phyloP scores from a whole-genome alignment of 2,329 filamentous ascomycete genomes.

The Venturia oleaginea region DNA sequence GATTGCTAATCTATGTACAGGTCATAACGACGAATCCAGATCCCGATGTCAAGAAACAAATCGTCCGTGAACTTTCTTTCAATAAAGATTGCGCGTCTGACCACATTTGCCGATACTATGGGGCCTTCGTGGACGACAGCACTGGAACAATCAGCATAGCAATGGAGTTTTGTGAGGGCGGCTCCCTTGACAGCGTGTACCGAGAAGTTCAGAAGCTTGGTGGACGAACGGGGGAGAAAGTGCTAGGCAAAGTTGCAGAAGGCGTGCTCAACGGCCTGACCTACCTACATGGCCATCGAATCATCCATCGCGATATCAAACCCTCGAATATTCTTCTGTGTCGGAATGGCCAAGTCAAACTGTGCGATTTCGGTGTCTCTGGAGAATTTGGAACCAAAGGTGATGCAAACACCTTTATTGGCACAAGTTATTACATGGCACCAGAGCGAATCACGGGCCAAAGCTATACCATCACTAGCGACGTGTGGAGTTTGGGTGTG shows the following conservation, averaged over 20 bases:
- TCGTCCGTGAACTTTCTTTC: conserved; percentile 89
- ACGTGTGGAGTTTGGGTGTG: conserved; percentile 96
- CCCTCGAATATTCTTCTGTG: conserved; percentile 94
- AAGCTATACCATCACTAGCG: conserved; percentile 95
- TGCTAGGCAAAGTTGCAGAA: conserved; percentile 92
- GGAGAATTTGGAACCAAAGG: conserved; percentile 98
- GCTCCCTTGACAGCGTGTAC: conserved; percentile 93
- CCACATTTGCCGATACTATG: conserved; percentile 96
- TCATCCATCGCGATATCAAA: conserved; percentile 98
- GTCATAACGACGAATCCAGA: conserved; percentile 98
- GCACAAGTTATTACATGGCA: conserved; percentile 98
- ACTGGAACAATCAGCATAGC: conserved; percentile 95
- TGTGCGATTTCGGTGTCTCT: conserved; percentile 96
- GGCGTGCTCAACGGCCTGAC: conserved; percentile 89
- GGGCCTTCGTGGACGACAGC: conserved; percentile 91
- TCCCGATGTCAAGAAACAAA: conserved; percentile 96
- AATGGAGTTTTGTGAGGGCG: conserved; percentile 98
- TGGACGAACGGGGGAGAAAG: conserved; percentile 91
- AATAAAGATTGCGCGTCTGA: conserved; percentile 96
- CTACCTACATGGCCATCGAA: conserved; percentile 90
- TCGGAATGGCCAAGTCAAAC: conserved; percentile 85
- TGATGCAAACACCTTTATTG: conserved; percentile 97
- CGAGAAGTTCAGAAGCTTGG: conserved; percentile 93
- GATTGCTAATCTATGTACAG: conserved; percentile 37
- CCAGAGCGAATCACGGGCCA: conserved; percentile 96